These are phyloP conservation scores for Chalara sp. DNA, from an alignment of 2,329 filamentous ascomycete species.

Conservation along the genomic window DNA sequence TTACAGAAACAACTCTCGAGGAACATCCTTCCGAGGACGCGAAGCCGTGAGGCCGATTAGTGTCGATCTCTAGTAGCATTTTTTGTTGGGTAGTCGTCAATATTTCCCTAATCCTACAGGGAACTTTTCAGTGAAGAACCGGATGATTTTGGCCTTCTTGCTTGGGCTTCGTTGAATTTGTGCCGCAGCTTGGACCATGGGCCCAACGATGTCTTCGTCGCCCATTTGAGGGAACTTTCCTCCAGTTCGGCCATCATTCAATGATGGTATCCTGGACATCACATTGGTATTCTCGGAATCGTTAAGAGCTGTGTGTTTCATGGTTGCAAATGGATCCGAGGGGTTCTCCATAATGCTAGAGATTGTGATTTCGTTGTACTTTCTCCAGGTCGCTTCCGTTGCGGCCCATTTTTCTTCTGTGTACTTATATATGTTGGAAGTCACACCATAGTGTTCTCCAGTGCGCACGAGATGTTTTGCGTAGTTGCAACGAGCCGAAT, in stretches of 20 bases:
- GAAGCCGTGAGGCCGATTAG: conserved; percentile 5
- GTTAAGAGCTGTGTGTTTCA: conserved; percentile 37
- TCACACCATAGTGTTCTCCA: conserved; percentile 83
- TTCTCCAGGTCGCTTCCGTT: conserved; percentile 69
- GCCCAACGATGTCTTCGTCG: conserved; percentile 88
- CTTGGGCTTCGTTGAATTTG: conserved; percentile 23
- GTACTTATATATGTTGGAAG: conserved; percentile 79
- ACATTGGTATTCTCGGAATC: conserved; percentile 36
- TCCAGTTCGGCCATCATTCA: conserved; percentile 58
- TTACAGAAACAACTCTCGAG: conserved; percentile 3
- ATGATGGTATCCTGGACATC: conserved; percentile 59
- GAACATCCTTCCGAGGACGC: neutral
- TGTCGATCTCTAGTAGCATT: neutral
- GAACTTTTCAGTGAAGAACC: conserved; percentile 28
- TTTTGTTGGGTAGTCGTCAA: conserved; percentile 3
- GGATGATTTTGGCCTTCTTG: conserved; percentile 26
- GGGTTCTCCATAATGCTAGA: conserved; percentile 37
- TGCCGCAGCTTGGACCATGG: conserved; percentile 51
- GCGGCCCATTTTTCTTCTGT: conserved; percentile 86
- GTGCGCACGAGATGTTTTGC: conserved; percentile 83
- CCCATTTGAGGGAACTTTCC: conserved; percentile 85
- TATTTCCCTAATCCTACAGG: conserved; percentile 22
- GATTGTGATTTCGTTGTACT: conserved; percentile 59
- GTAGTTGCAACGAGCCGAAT: conserved; percentile 76
- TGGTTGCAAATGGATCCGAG: conserved; percentile 35